A percentile compares a stretch with the other conserved stretches of the same genome.
Evolutionary conservation across 75 land plant species (phyloP).

Genomic region (Azolla pinnata): DNA sequence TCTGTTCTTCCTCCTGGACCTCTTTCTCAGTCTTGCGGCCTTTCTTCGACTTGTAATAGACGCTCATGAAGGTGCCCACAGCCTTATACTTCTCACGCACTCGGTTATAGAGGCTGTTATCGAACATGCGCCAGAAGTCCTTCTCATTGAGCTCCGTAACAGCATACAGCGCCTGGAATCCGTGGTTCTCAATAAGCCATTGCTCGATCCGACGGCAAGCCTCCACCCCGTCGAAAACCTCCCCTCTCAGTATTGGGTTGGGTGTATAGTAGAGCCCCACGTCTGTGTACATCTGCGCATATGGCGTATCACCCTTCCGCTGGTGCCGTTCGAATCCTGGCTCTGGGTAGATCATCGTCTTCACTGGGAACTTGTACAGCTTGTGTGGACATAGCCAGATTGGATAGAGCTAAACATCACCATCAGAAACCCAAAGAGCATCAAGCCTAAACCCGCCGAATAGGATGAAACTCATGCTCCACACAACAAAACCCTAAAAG

Average conservation of each 20-base stretch:
- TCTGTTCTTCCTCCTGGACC: constrained; percentile 86
- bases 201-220: constrained; percentile 72
- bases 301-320: constrained; percentile 80
- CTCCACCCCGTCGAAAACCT: constrained; percentile 66
- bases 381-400: constrained; percentile 97
- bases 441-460: background rate
- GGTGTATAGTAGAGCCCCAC: constrained; percentile 94
- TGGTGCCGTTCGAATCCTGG: constrained; percentile 72
- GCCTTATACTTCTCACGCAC: constrained; percentile 85
- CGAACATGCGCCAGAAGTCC: constrained; percentile 96
- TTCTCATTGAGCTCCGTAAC: constrained; percentile 90
- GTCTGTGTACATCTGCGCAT: constrained; percentile 95
- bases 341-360: constrained; percentile 79
- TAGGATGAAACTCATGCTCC: background rate
- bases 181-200: constrained; percentile 86
- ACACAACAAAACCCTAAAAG: background rate
- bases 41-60: constrained; percentile 94
- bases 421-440: background rate
- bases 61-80: constrained; percentile 94
- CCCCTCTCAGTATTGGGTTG: constrained; percentile 74
- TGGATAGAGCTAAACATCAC: constrained; percentile 55
- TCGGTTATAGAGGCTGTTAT: constrained; percentile 56
- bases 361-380: constrained; percentile 67
- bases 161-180: constrained; percentile 90
- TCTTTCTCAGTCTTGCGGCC: constrained; percentile 97